Base-by-base conservation (phyloP, 371 early-diverging fungal species). In the Chytridiales sp. region DNA sequence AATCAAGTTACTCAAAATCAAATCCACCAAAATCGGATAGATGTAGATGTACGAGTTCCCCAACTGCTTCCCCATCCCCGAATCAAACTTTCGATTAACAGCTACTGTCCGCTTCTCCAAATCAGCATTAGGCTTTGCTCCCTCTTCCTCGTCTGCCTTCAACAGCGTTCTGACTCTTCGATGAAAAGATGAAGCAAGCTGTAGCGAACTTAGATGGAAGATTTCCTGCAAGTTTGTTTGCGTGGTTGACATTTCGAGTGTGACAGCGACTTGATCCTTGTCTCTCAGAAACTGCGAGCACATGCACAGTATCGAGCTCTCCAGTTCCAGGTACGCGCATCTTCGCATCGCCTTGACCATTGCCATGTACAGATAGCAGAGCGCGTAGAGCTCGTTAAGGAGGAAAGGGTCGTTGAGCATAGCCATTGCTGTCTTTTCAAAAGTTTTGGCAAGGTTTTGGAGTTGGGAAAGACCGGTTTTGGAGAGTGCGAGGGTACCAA, bases 201-300 rank as follows among this genome's bases (percentile, higher is more conserved):
- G 56, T 35, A 60, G 32, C 24, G 55, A 54, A 24, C 47, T 64
- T 22, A 67, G 22, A 24, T 62, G 60, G 49, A 64, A 70, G 2
- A 70, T 35, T 4, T 34, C 26, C 3, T 39, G 36, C n/a, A 70
- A 40, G 38, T 66, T 70, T n/a, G 27, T 26, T 19, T 70, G 71
- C 0, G 70, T 68, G 0, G 72, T 68, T 4, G 60, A 48, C 72
- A 72, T 72, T 42, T 72, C 72, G 17, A 72, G 46, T 27, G 57
- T 26, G 9, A 72, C 72, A 1, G 72, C 72, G 13, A 65, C 69
- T 53, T 72, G 72, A 47, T 72, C 72, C 15, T 47, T 19, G 22
- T 72, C 72, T 15, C 63, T 63, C 9, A 72, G 56, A 48, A 63
- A 69, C 15, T 56, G 31, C 0, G 66, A 50, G 40, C 66, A 67